A percentile compares a stretch with the other conserved stretches of the same genome.
Conservation (phyloP, 495 filamentous ascomycete species). For the Cudoniella acicularis region DNA sequence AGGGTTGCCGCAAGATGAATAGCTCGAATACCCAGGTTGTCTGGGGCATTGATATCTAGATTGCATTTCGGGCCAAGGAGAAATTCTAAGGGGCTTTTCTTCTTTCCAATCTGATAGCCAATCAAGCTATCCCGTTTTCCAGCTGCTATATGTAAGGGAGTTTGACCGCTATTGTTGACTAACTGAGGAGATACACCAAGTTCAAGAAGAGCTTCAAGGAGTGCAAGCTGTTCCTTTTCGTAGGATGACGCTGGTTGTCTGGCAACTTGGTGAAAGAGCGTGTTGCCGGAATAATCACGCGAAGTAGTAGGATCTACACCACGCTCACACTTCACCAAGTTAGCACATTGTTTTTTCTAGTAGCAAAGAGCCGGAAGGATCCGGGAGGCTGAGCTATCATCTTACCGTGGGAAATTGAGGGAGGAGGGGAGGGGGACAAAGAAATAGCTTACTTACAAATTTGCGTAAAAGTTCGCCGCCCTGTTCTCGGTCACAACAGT, state of each 20-base stretch:
- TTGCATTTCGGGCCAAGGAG: not conserved
- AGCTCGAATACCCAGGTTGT: constrained; percentile 7
- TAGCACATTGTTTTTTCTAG: too few species aligned
- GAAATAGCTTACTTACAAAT: too few species aligned
- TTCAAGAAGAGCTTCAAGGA: constrained; percentile 1
- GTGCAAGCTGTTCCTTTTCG: not conserved
- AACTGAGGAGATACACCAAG: constrained; percentile 12
- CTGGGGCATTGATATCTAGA: constrained; percentile 15
- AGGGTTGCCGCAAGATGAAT: constrained; percentile 34
- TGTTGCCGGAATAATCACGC: constrained; percentile 6
- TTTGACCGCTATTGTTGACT: constrained; percentile 26
- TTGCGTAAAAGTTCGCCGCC: not conserved
- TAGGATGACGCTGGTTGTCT: not conserved
- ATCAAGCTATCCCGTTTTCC: not conserved
- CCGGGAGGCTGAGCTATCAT: too few species aligned
- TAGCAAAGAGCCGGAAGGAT: too few species aligned
- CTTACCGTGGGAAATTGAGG: too few species aligned
- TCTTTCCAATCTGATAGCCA: not conserved
- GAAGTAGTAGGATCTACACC: not conserved
- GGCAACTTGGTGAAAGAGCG: constrained; percentile 6
- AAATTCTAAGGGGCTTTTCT: not conserved
- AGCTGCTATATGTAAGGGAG: constrained; percentile 25
- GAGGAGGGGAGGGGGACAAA: too few species aligned
- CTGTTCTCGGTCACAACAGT: not conserved
- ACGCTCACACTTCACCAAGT: too few species aligned